Base-by-base conservation (phyloP, 441 rosid genomes). In the Jatropha podagrica region DNA sequence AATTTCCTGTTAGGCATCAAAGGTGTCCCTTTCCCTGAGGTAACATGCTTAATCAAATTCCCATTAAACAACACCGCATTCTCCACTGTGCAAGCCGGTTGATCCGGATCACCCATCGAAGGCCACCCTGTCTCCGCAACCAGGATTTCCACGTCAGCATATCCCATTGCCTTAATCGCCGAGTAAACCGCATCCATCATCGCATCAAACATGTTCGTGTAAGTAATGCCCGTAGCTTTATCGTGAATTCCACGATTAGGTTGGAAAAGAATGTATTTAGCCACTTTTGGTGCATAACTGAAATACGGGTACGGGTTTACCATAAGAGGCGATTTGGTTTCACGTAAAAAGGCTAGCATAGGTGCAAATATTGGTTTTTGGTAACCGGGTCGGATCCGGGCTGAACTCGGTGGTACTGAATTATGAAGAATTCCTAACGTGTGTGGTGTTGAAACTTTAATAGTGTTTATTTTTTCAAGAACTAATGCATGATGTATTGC, bases 61-160 rank as follows among this genome's bases (percentile, higher is more conserved):
- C 86, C 80, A 65, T 88, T 92, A 42, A 76, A 92, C 15, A 80
- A 61, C 32, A 69, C 79, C 9, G 95, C 97, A 59, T 81, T 85
- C 49, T 83, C 87, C 69, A 85, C 42, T 38, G 78, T 78, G 23
- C 84, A 85, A 4, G 76, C 91, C 26, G 85, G 84, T 56, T 88
- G 91, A 46, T 51, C 67, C 67, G 86, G 82, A 55, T 86, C 95
- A 18, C 95, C 87, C 5, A 64, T 83, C 0, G 92, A 84, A 0
- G 97, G 91, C 95, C 95, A 90, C 1, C 97, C 97, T 10, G 97
- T 88, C 76, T 92, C 95, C 11, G 87, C 95, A 65, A 92, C 90
- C 1, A 83, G 82, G 46, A 92, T 84, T 4, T 83, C 83, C 77
- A 92, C 87, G 41, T 86, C 89, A 2, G 54, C 86, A 59, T 83